A percentile compares a stretch with the other conserved stretches of the same genome.
phyloP scores from a whole-genome alignment of 306 rosid genomes.

The Gastrolobium bilobum region DNA sequence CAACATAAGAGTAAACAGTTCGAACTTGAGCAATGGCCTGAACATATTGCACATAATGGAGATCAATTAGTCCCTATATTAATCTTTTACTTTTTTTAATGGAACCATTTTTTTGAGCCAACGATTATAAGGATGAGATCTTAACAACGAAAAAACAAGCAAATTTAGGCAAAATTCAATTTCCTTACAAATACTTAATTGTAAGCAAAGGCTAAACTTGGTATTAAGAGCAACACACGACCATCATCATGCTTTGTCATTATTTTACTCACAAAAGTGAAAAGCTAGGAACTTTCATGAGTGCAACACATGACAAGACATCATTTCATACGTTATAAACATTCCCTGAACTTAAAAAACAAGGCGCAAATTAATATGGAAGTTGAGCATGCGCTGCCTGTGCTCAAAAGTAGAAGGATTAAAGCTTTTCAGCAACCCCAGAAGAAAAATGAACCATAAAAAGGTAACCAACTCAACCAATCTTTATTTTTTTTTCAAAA shows the following conservation, averaged over 20 bases:
- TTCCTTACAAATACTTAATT: conserved; percentile 34
- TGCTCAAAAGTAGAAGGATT: conserved; percentile 47
- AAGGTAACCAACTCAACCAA: conserved; percentile 6
- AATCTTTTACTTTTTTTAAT: background rate
- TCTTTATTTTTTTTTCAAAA: background rate
- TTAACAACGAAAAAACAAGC: background rate
- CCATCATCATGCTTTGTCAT: conserved; percentile 42
- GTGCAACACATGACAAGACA: conserved; percentile 54
- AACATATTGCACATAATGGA: conserved; percentile 23
- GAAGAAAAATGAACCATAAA: background rate
- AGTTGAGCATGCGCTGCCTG: conserved; percentile 40
- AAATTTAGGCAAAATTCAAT: background rate
- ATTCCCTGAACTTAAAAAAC: conserved; percentile 33
- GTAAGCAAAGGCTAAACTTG: conserved; percentile 34
- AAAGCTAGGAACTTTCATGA: conserved; percentile 47
- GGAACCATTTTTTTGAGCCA: conserved; percentile 9
- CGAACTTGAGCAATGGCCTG: conserved; percentile 96
- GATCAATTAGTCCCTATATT: background rate
- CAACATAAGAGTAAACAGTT: conserved; percentile 95
- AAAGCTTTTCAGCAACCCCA: conserved; percentile 24
- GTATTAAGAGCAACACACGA: conserved; percentile 38
- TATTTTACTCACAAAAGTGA: conserved; percentile 45
- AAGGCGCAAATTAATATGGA: conserved; percentile 49
- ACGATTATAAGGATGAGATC: conserved; percentile 25
- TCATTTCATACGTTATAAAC: conserved; percentile 47